Conservation (phyloP, 495 filamentous ascomycete species). For the Daldinia vernicosa region DNA sequence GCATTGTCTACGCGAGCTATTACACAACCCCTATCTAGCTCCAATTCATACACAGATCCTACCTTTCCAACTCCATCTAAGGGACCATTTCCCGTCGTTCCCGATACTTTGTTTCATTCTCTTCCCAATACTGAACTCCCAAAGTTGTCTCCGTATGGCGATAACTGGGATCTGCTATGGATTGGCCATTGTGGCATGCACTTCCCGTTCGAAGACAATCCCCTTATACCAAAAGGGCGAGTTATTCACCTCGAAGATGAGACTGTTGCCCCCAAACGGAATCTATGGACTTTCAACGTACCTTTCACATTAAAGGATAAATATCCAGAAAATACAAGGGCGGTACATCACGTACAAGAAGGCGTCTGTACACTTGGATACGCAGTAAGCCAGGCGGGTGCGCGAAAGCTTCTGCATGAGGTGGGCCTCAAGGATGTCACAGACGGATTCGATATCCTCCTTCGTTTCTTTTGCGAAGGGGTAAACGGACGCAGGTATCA, state of each 20-base stretch:
- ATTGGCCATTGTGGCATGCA: constrained; percentile 42
- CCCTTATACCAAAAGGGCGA: neutral
- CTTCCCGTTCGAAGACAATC: neutral
- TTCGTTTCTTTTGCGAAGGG: constrained; percentile 44
- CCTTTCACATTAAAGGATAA: constrained; percentile 36
- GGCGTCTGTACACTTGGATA: constrained; percentile 9
- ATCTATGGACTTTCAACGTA: constrained; percentile 43
- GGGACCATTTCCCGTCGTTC: neutral
- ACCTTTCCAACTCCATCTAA: neutral
- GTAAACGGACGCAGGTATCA: constrained; percentile 30
- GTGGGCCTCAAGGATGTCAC: neutral
- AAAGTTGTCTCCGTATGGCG: constrained; percentile 60
- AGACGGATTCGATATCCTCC: constrained; percentile 14
- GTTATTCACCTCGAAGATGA: neutral
- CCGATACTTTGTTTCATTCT: neutral
- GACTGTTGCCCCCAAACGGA: constrained; percentile 11
- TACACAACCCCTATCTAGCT: constrained; percentile 20
- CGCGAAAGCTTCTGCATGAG: neutral
- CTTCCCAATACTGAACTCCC: constrained; percentile 46
- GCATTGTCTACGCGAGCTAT: constrained; percentile 53
- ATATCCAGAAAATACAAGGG: constrained; percentile 46
- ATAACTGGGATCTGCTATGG: constrained; percentile 69
- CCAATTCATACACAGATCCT: neutral
- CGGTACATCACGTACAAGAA: constrained; percentile 45
- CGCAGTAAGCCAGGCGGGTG: neutral